Base-by-base conservation (phyloP, 1,139 yeast genomes). In the Blastobotrys aristatus region DNA sequence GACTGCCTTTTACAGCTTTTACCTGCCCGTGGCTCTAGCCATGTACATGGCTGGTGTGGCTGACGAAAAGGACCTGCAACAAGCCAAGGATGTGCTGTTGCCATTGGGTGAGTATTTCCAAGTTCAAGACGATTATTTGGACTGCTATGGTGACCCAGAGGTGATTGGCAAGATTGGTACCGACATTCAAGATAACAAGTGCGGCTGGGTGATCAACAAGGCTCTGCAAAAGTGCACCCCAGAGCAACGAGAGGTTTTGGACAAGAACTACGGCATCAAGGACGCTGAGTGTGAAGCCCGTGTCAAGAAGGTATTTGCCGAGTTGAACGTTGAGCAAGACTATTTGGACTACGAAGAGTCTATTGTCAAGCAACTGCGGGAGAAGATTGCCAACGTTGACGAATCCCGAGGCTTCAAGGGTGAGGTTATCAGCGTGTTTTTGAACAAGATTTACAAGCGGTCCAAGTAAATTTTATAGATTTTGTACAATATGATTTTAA, bases 71-170 rank as follows among this genome's bases (percentile, higher is more conserved):
- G 96, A 90, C 67, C 76, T 94, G 66, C 77, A 86, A 66, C 98
- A 92, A 72, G 97, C 89, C 17, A 77, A 75, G 55, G 94, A 87
- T 59, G 81, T 94, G 43, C 77, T 94, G 68, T 82, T 94, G 55
- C 97, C 97, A 51, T 78, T 92, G 59, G 99, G 99, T 52, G 97
- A 94, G 70, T 94, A 94, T 68, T 94, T 94, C 84, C 99, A 94
- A 73, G 88, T 94, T 59, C 98, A 94, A 72, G 99, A 94, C 66
- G 99, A 94, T 69, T 94, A 75, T 72, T 79, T 94, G 60, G 99
- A 94, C 69, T 88, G 97, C 70, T 94, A 87, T 65, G 99, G 98
- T 55, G 89, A 94, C 58, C 97, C 98, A 42, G 95, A 86, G 65
- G 90, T 90, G 62, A 92, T 92, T 64, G 99, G 99, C 54, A 94